Evolutionary conservation across 169 alveolate species (phyloP), one percentile per base, ranked within the genome.

Genomic region (Sarcocystis neurona): DNA sequence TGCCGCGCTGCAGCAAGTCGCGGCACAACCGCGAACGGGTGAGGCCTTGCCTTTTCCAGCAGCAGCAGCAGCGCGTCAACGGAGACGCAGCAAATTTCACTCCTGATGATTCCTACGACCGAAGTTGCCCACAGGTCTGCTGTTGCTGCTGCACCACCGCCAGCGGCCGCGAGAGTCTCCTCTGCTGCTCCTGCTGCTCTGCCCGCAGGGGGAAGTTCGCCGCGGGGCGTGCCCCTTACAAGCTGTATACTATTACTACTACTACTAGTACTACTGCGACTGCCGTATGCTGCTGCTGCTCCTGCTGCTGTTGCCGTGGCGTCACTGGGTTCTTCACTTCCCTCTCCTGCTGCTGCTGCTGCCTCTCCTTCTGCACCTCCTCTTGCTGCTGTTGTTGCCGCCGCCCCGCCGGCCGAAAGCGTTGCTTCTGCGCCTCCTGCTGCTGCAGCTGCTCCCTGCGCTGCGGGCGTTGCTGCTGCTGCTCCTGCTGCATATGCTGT

Each of bases 41-140:
- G 79, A 18, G 90, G 90, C 46, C 90, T 68, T 2, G 85, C 90
- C 30, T 70, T 79, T 30, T 74, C 39, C 23, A 85, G 78, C 85
- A 68, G 44, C 79, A 85, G 85, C 41, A 53, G 77, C 90, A 85
- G 85, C 53, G 90, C 90, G 8, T 50, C 78, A 5, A 85, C 46
- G 85, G 85, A 85, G 37, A 85, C 90, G n/a, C 90, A 72, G 0
- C 56, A 32, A n/a, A 37, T 30, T 18, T 63, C 75, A 4, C 46
- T 30, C 46, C 46, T 41, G n/a, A 37, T 20, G 75, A 4, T 15
- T 1, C 46, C 75, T 30, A 5, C n/a, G 44, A 4, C 37, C 5
- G 8, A 30, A 2, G 75, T 3, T 4, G 75, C 39, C 75, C 46
- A 1, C 1, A 1, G 37, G 44, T 6, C 34, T 1, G 75, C 46